Evolutionary conservation across 352 stramenopile species (phyloP), one percentile per base, ranked within the genome.

Genomic region (Phytophthora europaea): DNA sequence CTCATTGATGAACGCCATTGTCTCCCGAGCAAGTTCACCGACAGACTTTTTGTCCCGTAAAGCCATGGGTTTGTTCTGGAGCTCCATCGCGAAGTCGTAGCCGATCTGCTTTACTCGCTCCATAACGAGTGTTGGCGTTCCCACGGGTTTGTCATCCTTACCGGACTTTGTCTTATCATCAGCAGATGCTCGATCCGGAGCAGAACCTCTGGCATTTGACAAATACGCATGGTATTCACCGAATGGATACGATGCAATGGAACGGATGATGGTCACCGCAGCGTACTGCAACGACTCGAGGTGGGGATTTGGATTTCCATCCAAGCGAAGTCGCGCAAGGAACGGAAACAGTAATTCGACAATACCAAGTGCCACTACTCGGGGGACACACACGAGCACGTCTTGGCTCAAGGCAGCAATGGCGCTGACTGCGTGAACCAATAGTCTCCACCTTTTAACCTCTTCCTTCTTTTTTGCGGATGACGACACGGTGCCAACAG

Each of bases 351-450:
- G n/a, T 7, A 82, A 57, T 8, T 58, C 57, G 8, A 92, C 36
- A 16, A 92, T 73, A 6, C 79, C 74, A 15, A 91, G 62, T 22
- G 73, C 43, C 0, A 88, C 82, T 0, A 94, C 63, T 22, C 71
- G 78, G 4, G 87, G 87, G 3, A 92, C 82, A 18, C 78, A 89
- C 16, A 91, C 79, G 3, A 94, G 65, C 6, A 92, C 76, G 40
- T 94, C 83, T 73, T 91, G 76, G 18, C 83, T 88, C 43, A 94
- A 48, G 6, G 83, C 80, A 28, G 84, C 84, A 31, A 94, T 87
- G 1, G 78, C 87, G 3, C 77, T 68, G 10, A 89, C 43, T 6
- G 85, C 65, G 59, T 90, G 78, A 23, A 84, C 72, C 8, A 94
- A 56, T 9, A 89, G 55, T 3, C 84, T 80, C 80, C 81, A 90